Conservation (phyloP, 73 alveolate species). For the Paramecium tetraurelia region DNA sequence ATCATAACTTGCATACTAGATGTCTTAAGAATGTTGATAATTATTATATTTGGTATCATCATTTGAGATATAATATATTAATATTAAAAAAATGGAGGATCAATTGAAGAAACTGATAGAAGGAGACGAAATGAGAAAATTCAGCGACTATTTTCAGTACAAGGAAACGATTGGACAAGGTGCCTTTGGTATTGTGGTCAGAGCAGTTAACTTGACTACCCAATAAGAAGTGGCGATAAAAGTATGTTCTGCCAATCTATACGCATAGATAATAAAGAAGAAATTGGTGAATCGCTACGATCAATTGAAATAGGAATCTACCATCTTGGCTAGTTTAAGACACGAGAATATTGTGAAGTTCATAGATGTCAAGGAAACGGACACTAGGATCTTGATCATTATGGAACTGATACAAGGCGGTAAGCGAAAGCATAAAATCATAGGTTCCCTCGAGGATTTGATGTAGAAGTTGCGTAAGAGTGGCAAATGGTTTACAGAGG, state of each 20-base stretch:
- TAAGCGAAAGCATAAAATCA: slow-evolving; percentile 51
- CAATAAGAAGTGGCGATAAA: slow-evolving; percentile 69
- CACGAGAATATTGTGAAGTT: slow-evolving; percentile 80
- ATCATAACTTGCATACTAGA: not conserved
- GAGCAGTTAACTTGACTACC: slow-evolving; percentile 68
- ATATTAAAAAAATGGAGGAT: slow-evolving; percentile 3
- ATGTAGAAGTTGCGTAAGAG: slow-evolving; percentile 14
- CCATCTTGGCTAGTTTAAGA: slow-evolving; percentile 66
- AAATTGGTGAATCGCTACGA: slow-evolving; percentile 64
- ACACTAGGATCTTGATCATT: slow-evolving; percentile 58
- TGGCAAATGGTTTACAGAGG: slow-evolving; percentile 67
- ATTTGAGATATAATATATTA: not conserved
- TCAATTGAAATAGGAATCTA: slow-evolving; percentile 67
- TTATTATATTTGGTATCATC: not conserved
- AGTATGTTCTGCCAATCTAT: not conserved
- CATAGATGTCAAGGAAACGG: slow-evolving; percentile 67
- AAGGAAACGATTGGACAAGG: slow-evolving; percentile 73
- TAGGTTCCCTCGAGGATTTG: slow-evolving; percentile 47
- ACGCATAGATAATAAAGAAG: slow-evolving; percentile 45
- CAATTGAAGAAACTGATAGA: not conserved
- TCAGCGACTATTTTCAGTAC: slow-evolving; percentile 62
- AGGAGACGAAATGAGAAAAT: slow-evolving; percentile 46
- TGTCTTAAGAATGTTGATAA: not conserved
- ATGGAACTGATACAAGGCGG: slow-evolving; percentile 82
- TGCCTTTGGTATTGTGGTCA: slow-evolving; percentile 76